Evolutionary conservation across 495 filamentous ascomycete genomes (phyloP).

Genomic region (Penicillium lividum): DNA sequence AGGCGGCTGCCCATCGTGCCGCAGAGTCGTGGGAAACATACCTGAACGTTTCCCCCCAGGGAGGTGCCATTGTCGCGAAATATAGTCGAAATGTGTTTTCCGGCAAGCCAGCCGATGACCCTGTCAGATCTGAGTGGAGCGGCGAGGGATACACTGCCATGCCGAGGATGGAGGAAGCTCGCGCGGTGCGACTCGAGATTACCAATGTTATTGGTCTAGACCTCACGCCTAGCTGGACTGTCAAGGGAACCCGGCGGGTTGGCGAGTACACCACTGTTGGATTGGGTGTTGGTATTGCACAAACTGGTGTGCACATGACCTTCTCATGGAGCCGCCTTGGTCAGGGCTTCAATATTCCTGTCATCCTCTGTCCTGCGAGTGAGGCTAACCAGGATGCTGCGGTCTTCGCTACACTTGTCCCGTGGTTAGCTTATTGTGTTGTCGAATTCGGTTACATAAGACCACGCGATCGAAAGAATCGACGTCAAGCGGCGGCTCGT

Average conservation of each 20-base stretch:
- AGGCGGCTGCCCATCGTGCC: constrained; percentile 24
- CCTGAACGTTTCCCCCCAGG: constrained; percentile 29
- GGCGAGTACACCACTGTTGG: constrained; percentile 42
- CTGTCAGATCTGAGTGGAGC: constrained; percentile 43
- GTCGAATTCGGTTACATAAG: constrained; percentile 51
- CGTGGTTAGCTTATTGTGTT: constrained; percentile 52
- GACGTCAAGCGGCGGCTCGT: constrained; percentile 34
- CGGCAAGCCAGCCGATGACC: constrained; percentile 34
- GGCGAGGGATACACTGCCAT: constrained; percentile 42
- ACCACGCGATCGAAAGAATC: constrained; percentile 38
- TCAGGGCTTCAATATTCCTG: constrained; percentile 42
- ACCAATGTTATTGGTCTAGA: constrained; percentile 22
- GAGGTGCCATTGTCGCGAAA: constrained; percentile 30
- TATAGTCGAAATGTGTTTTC: constrained; percentile 49
- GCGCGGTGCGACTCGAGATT: constrained; percentile 40
- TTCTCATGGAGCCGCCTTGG: constrained; percentile 45
- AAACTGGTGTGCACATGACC: constrained; percentile 39
- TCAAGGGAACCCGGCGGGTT: constrained; percentile 41
- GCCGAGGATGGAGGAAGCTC: constrained; percentile 31
- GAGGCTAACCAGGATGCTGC: constrained; percentile 39
- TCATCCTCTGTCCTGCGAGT: constrained; percentile 40
- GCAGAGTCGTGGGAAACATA: constrained; percentile 38
- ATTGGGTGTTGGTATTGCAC: constrained; percentile 39
- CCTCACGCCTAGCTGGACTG: constrained; percentile 34
- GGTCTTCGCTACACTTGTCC: constrained; percentile 42